These are phyloP conservation scores for Brassica carinata DNA, from an alignment of 345 rosid species.

Conservation along the genomic window DNA sequence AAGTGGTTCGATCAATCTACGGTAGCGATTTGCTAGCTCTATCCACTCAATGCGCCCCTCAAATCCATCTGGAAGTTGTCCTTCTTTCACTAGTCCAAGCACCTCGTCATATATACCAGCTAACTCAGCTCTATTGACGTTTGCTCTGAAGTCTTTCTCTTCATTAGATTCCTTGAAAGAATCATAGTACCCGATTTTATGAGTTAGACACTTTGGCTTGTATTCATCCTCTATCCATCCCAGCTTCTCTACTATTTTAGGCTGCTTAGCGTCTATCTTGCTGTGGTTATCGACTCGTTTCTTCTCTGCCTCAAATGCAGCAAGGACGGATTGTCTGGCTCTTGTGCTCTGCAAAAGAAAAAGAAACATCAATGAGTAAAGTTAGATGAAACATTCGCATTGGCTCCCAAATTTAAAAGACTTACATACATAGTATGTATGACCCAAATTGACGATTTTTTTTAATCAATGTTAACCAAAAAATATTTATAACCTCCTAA, in stretches of 20 bases:
- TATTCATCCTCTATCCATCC: constrained; percentile 39
- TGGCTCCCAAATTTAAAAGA: not conserved
- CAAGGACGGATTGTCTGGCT: constrained; percentile 60
- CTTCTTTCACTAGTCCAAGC: constrained; percentile 59
- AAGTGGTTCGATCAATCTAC: constrained; percentile 66
- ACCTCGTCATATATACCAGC: constrained; percentile 79
- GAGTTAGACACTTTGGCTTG: constrained; percentile 41
- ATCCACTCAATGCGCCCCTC: constrained; percentile 50
- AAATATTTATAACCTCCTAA: not conserved
- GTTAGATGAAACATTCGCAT: not conserved
- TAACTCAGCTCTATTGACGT: constrained; percentile 66
- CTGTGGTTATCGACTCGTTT: constrained; percentile 45
- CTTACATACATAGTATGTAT: not conserved
- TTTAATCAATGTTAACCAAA: not conserved
- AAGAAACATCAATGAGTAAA: not conserved
- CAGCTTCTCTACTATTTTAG: not conserved
- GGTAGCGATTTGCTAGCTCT: constrained; percentile 49
- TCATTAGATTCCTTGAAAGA: constrained; percentile 53
- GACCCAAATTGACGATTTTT: not conserved
- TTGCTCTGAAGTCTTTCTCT: constrained; percentile 61
- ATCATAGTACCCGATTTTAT: constrained; percentile 57
- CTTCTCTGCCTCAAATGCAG: constrained; percentile 61
- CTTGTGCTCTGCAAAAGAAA: constrained; percentile 52
- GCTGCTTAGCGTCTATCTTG: constrained; percentile 17
- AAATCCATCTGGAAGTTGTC: constrained; percentile 66